These are phyloP conservation scores for Elsinoe ampelina DNA, from an alignment of 2,329 filamentous ascomycete species.

Conservation along the genomic window DNA sequence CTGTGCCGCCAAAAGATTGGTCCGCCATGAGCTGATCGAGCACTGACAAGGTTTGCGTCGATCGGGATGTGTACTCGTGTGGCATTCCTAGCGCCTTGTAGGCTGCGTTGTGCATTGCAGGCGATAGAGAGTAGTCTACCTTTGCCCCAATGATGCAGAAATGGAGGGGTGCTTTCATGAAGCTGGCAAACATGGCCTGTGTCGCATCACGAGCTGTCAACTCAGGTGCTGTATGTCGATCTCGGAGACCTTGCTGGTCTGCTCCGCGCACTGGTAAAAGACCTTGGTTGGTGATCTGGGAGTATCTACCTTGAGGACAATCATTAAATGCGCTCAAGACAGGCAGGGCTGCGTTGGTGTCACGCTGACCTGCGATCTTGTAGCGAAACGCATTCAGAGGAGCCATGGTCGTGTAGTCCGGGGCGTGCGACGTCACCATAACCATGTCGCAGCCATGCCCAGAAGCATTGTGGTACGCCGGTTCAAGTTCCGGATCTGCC, in stretches of 20 bases:
- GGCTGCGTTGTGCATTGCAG: slow-evolving; percentile 67
- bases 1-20: slow-evolving; percentile 61
- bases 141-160: slow-evolving; percentile 67
- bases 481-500: slow-evolving; percentile 47
- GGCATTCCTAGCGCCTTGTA: slow-evolving; percentile 58
- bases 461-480: slow-evolving; percentile 50
- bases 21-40: slow-evolving; percentile 57
- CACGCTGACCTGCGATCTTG: neutral
- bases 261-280: slow-evolving; percentile 46
- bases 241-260: neutral
- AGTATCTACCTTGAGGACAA: slow-evolving; percentile 52
- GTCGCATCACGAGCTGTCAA: slow-evolving; percentile 57
- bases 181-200: slow-evolving; percentile 55
- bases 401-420: neutral
- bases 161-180: slow-evolving; percentile 58
- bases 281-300: slow-evolving; percentile 56
- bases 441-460: slow-evolving; percentile 52
- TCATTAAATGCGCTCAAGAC: slow-evolving; percentile 55
- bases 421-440: slow-evolving; percentile 34
- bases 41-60: slow-evolving; percentile 52
- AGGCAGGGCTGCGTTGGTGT: slow-evolving; percentile 16
- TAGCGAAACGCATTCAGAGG: neutral
- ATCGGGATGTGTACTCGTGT: slow-evolving; percentile 56
- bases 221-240: slow-evolving; percentile 24
- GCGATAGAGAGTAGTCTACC: slow-evolving; percentile 63